phyloP scores from a whole-genome alignment of 306 rosid species.

The Coriaria nepalensis region DNA sequence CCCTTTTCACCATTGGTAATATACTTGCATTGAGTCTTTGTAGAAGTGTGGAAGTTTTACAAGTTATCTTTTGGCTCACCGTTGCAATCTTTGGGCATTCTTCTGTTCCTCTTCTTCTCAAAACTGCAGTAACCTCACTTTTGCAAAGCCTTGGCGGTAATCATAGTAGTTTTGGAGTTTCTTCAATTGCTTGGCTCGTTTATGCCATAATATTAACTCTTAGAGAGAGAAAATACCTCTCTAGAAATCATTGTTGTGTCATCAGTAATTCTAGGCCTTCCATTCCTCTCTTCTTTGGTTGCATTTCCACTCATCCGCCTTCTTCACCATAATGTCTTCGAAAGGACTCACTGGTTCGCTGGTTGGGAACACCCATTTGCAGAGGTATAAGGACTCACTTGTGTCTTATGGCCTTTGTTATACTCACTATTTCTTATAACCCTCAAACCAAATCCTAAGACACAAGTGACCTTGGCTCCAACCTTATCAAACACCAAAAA shows the following conservation, averaged over 20 bases:
- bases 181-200: conserved; percentile 56
- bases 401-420: conserved; percentile 36
- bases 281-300: conserved; percentile 39
- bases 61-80: conserved; percentile 34
- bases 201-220: conserved; percentile 36
- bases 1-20: conserved; percentile 48
- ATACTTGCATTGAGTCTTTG: conserved; percentile 42
- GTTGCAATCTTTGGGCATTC: conserved; percentile 37
- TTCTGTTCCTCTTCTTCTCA: conserved; percentile 33
- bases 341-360: conserved; percentile 48
- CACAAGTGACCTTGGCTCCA: conserved; percentile 3
- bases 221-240: conserved; percentile 23
- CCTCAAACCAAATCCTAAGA: conserved; percentile 27
- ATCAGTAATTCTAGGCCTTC: conserved; percentile 37
- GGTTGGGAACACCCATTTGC: too few relatives aligned
- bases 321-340: conserved; percentile 54
- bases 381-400: conserved; percentile 30
- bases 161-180: conserved; percentile 65
- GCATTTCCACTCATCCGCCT: conserved; percentile 64
- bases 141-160: conserved; percentile 65
- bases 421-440: conserved; percentile 26
- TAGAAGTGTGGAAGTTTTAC: conserved; percentile 37
- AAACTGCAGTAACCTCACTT: conserved; percentile 43
- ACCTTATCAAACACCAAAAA: conserved; percentile 26
- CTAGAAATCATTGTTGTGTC: conserved; percentile 29